These are phyloP conservation scores for Cutaneotrichosporon sp. DNA, from an alignment of 1,284 basidiomycete species.

Conservation along the genomic window DNA sequence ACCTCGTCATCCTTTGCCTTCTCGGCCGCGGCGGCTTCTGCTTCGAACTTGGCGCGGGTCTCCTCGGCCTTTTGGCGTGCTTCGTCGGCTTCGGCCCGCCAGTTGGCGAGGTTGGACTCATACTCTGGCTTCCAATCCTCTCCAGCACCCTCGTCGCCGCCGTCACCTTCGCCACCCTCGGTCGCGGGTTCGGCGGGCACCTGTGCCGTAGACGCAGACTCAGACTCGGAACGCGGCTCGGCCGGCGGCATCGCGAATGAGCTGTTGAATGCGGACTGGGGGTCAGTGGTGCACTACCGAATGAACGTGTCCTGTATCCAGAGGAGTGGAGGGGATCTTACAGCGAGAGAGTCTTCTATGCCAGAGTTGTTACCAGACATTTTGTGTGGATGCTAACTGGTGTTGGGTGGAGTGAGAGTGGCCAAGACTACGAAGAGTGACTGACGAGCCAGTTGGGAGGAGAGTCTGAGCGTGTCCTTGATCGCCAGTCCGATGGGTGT, in stretches of 20 bases:
- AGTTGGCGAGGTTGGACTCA: conserved; percentile 63
- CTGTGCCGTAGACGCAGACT: background rate
- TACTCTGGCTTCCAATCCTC: conserved; percentile 59
- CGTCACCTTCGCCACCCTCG: conserved; percentile 12
- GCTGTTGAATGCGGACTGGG: conserved; percentile 41
- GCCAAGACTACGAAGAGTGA: background rate
- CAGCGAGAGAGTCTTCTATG: conserved; percentile 41
- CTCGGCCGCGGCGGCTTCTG: conserved; percentile 27
- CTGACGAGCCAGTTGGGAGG: no score
- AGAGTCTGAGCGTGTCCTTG: no score
- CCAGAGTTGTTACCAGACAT: conserved; percentile 38
- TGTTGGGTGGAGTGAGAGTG: background rate
- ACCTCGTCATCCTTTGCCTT: conserved; percentile 24
- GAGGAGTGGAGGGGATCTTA: conserved; percentile 16
- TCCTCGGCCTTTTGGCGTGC: conserved; percentile 69
- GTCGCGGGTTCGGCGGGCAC: conserved; percentile 3
- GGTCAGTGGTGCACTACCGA: conserved; percentile 1
- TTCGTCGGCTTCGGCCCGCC: conserved; percentile 68
- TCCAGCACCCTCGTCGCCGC: conserved; percentile 9
- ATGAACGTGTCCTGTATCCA: no score
- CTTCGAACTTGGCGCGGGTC: conserved; percentile 67
- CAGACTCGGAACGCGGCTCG: conserved; percentile 15
- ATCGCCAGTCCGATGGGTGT: no score
- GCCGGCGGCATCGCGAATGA: conserved; percentile 44
- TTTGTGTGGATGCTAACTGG: background rate